Evolutionary conservation across 306 rosid species (phyloP).

Genomic region (Trifolium repens): DNA sequence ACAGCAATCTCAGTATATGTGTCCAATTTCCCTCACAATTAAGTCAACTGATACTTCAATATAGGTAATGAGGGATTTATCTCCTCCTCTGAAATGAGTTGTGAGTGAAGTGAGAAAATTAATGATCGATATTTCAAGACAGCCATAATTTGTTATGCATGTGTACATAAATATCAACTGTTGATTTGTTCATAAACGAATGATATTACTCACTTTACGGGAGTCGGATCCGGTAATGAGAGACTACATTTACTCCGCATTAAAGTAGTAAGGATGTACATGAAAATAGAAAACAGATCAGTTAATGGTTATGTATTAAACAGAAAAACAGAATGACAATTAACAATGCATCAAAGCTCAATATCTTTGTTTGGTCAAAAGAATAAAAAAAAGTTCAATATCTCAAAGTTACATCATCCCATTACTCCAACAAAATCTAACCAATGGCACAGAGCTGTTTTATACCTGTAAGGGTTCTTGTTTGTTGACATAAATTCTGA

Average conservation of each 20-base stretch:
- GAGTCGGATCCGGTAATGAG: not conserved
- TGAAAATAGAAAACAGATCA: slow-evolving; percentile 29
- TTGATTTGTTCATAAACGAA: not conserved
- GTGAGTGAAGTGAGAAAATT: not conserved
- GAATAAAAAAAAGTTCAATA: not conserved
- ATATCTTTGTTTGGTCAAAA: not conserved
- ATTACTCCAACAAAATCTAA: slow-evolving; percentile 31
- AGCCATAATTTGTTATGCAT: not conserved
- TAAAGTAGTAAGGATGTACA: slow-evolving; percentile 15
- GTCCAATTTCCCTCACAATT: slow-evolving; percentile 33
- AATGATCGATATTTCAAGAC: not conserved
- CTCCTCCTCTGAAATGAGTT: not conserved
- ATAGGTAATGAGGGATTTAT: slow-evolving; percentile 19
- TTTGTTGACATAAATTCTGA: slow-evolving; percentile 70
- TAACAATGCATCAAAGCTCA: slow-evolving; percentile 23
- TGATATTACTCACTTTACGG: not conserved
- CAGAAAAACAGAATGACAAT: not conserved
- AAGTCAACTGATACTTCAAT: slow-evolving; percentile 21
- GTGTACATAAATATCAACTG: not conserved
- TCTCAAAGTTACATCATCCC: slow-evolving; percentile 12
- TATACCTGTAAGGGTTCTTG: slow-evolving; percentile 54
- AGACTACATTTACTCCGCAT: slow-evolving; percentile 13
- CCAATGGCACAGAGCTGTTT: slow-evolving; percentile 23
- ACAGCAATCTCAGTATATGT: slow-evolving; percentile 35
- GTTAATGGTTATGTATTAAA: slow-evolving; percentile 17